Evolutionary conservation across 768 basidiomycete species (phyloP), one percentile per base, ranked within the genome.

Genomic region (Basidioascus undulatus): DNA sequence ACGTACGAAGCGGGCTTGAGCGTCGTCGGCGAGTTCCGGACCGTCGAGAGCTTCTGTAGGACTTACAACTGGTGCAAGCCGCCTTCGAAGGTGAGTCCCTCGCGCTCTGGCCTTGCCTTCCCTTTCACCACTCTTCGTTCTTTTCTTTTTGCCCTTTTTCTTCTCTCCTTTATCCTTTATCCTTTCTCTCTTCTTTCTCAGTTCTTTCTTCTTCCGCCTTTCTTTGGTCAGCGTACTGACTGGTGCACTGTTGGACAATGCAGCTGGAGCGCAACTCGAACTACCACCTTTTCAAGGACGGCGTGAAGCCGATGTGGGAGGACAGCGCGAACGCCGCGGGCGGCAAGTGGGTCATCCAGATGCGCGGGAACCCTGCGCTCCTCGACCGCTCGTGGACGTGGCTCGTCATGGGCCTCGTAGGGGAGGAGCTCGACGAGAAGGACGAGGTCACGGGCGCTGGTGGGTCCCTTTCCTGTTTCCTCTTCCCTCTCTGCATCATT

Each of bases 271-370:
- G 73, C 51, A 83, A 82, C 60, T 76, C 77, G 35, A 94, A 92
- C 60, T 86, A 89, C 51, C 86, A 94, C 55, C 67, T 94, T 41
- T 92, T 94, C 70, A 89, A 89, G 61, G 66, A 71, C 18, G 80
- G 80, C 15, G 86, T 86, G 63, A 82, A 83, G 54, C 82, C 82
- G 12, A 89, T 92, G 86, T 92, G 84, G 84, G 86, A 89, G 61
- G 86, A 89, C 56, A 70, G 70, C 24, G 79, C 82, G 40, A 92
- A 92, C 53, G 77, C 79, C n/a, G n/a, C n/a, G n/a, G 84, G 86
- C 16, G 86, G 84, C 28, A 87, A 84, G 61, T 92, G 86, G 84
- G 82, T 86, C 16, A 59, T 92, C 41, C 82, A 83, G 51, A 82
- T 89, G 75, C 77, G 76, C 63, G 75, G 76, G 51, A 77, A 76